A percentile compares a stretch with the other conserved stretches of the same genome.
phyloP scores from a whole-genome alignment of 2,329 filamentous ascomycete species.

The Calonectria naviculata region DNA sequence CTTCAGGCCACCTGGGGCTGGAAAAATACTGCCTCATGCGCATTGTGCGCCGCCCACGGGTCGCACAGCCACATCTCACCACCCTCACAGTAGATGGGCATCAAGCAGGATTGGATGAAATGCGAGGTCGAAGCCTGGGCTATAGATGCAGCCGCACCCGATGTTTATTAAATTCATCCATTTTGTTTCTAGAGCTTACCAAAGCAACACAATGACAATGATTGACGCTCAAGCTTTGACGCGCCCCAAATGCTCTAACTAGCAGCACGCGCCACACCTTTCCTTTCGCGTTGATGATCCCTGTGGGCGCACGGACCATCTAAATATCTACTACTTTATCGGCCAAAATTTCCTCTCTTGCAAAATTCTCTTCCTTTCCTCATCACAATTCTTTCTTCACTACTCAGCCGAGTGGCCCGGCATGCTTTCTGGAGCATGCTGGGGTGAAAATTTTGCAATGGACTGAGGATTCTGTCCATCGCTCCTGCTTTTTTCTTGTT shows the following conservation, averaged over 20 bases:
- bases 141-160: no score
- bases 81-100: background rate
- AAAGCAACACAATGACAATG: background rate
- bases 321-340: constrained; percentile 27
- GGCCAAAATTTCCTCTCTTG: constrained; percentile 35
- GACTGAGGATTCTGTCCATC: background rate
- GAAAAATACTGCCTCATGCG: background rate
- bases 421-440: no score
- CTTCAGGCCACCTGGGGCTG: constrained; percentile 13
- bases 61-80: constrained; percentile 7
- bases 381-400: constrained; percentile 29
- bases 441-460: background rate
- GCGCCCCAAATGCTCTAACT: background rate
- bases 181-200: background rate
- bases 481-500: background rate
- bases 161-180: background rate
- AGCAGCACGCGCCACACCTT: constrained; percentile 25
- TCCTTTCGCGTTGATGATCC: constrained; percentile 20
- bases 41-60: background rate
- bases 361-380: constrained; percentile 33
- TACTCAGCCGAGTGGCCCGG: background rate
- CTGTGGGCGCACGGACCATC: constrained; percentile 35
- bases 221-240: background rate
- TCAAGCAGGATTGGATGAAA: background rate
- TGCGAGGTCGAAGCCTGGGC: background rate